These are phyloP conservation scores for Berberis thunbergii DNA, from an alignment of 164 flowering plant species.

Conservation along the genomic window DNA sequence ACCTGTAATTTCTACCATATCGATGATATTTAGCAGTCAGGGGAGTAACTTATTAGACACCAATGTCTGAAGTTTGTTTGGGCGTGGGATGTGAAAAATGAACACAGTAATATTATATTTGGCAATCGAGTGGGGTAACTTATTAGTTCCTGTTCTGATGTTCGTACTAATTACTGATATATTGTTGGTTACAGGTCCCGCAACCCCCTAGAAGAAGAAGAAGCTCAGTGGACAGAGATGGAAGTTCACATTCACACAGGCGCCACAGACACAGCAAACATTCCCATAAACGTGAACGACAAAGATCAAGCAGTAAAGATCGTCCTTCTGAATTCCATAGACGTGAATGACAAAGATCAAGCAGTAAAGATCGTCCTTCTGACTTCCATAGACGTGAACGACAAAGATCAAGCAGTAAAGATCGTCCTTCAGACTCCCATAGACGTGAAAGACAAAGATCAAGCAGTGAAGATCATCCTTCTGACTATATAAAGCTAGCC, in stretches of 20 bases:
- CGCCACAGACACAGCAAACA: conserved; percentile 17
- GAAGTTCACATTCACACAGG: conserved; percentile 19
- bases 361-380: too few species aligned
- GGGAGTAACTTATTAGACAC: too few species aligned
- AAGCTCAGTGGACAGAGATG: conserved; percentile 25
- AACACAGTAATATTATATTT: not conserved
- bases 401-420: too few species aligned
- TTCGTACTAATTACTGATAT: not conserved
- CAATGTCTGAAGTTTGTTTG: not conserved
- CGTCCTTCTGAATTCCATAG: not conserved
- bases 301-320: conserved; percentile 20
- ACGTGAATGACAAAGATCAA: too few species aligned
- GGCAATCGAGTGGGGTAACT: not conserved
- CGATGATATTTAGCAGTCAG: too few species aligned
- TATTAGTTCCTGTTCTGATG: not conserved
- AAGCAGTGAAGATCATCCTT: too few species aligned
- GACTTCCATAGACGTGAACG: too few species aligned
- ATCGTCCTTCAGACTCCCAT: too few species aligned
- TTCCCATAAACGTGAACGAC: conserved; percentile 15
- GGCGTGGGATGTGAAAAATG: not conserved
- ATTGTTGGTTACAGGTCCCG: conserved; percentile 41
- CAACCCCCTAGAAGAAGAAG: conserved; percentile 59
- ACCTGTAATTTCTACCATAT: too few species aligned
- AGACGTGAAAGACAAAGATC: too few species aligned
- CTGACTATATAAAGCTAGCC: too few species aligned